Base-by-base conservation (phyloP, 768 basidiomycete genomes). In the Rhodotorula kratochvilovae region DNA sequence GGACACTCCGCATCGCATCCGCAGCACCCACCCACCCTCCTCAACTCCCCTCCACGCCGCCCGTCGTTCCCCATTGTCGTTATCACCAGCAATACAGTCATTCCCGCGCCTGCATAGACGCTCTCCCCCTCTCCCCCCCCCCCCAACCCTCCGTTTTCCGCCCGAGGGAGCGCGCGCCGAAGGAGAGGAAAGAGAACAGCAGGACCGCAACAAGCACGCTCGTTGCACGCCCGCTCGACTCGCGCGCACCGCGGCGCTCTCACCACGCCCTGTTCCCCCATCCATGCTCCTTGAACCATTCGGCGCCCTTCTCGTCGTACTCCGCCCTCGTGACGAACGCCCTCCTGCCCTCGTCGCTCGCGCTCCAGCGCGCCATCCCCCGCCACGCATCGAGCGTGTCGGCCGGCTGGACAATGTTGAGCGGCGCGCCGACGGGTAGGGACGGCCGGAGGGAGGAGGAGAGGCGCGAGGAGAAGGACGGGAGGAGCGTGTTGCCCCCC, bases 221-320 rank as follows among this genome's bases (percentile, higher is more conserved):
- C n/a, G n/a, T n/a, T n/a, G n/a, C n/a, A n/a, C n/a, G n/a, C n/a
- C n/a, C n/a, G n/a, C n/a, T n/a, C n/a, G n/a, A n/a, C n/a, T n/a
- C n/a, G 23, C 21, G 19, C 46, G 7, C 48, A 27, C 48, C 48
- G 6, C 25, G 8, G 7, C 48, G 23, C 23, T 23, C 11, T 23
- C 25, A 50, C 45, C 48, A 50, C 10, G 23, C 48, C 19, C 55
- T 35, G 35, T 98, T 97, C 13, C 93, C 88, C 79, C 92, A 92
- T 86, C 89, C 91, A 89, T 96, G 96, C 78, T 85, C 85, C 80
- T 88, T 90, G 69, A 94, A 83, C 70, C 91, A 85, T 80, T 96
- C 93, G 3, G 86, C 87, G 0, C 96, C 95, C 81, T 87, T 85
- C 79, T 99, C 96, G 15, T 91, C 87, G 75, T 97, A 99, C 79